Conservation (phyloP, 2,329 filamentous ascomycete genomes). For the Cladosporium phlei region DNA sequence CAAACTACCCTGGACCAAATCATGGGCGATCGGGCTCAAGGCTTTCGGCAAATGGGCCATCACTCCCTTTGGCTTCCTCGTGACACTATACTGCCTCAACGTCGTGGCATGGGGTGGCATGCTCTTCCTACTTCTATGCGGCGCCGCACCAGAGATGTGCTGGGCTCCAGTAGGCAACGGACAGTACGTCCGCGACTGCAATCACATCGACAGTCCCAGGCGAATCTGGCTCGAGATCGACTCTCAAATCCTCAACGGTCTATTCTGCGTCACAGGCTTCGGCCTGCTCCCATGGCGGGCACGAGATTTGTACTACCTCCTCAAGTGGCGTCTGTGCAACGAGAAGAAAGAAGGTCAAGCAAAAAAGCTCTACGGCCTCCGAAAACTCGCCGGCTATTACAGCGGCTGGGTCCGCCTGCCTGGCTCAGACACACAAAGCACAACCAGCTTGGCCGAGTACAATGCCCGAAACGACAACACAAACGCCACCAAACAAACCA, state of each 20-base stretch:
- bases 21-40: slow-evolving; percentile 53
- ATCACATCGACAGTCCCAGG: slow-evolving; percentile 56
- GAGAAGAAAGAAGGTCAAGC: slow-evolving; percentile 20
- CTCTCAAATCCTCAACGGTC: slow-evolving; percentile 74
- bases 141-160: slow-evolving; percentile 70
- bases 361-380: slow-evolving; percentile 51
- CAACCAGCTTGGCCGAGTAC: slow-evolving; percentile 19
- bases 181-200: slow-evolving; percentile 26
- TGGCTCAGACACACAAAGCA: slow-evolving; percentile 57
- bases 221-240: slow-evolving; percentile 81
- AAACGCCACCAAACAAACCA: not conserved
- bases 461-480: not conserved
- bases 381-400: slow-evolving; percentile 69
- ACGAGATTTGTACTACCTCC: slow-evolving; percentile 69
- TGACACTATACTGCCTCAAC: slow-evolving; percentile 75
- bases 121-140: slow-evolving; percentile 79
- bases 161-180: slow-evolving; percentile 38
- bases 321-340: slow-evolving; percentile 55
- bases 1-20: slow-evolving; percentile 51
- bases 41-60: slow-evolving; percentile 68
- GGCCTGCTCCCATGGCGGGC: slow-evolving; percentile 81
- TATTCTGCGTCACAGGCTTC: slow-evolving; percentile 85
- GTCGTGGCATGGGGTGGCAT: slow-evolving; percentile 87
- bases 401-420: slow-evolving; percentile 69
- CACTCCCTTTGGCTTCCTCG: slow-evolving; percentile 70